phyloP scores from a whole-genome alignment of 1,284 basidiomycete species.

The Porodaedalea pini region DNA sequence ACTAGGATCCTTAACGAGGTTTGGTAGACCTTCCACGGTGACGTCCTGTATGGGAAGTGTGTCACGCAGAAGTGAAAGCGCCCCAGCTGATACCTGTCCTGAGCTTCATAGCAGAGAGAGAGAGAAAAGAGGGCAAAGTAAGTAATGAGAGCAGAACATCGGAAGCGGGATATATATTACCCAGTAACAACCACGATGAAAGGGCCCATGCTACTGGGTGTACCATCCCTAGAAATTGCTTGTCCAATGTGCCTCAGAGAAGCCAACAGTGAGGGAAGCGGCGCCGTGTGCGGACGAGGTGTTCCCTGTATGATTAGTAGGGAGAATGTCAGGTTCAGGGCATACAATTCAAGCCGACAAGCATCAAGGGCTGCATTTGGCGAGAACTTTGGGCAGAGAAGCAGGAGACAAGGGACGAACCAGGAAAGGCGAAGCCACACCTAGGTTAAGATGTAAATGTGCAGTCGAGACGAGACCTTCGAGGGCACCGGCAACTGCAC shows the following conservation, averaged over 20 bases:
- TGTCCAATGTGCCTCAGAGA: constrained; percentile 60
- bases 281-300: constrained; percentile 74
- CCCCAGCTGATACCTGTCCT: constrained; percentile 79
- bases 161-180: constrained; percentile 36
- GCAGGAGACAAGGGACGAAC: constrained; percentile 39
- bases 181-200: constrained; percentile 83
- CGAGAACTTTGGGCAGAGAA: too few relatives aligned
- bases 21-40: constrained; percentile 51
- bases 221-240: constrained; percentile 55
- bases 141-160: background rate
- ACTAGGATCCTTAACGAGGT: constrained; percentile 52
- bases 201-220: constrained; percentile 63
- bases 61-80: constrained; percentile 65
- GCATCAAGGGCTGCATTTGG: too few relatives aligned
- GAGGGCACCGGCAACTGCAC: constrained; percentile 73
- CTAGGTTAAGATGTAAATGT: constrained; percentile 71
- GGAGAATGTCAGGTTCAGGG: background rate
- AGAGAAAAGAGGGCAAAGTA: too few relatives aligned
- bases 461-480: constrained; percentile 80
- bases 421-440: constrained; percentile 79
- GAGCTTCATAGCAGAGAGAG: constrained; percentile 44
- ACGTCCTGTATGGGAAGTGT: constrained; percentile 61
- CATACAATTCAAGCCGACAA: too few relatives aligned
- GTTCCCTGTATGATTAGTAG: constrained; percentile 52
- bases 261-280: constrained; percentile 54